Base-by-base conservation (phyloP, 345 rosid species). In the Citrus medica region DNA sequence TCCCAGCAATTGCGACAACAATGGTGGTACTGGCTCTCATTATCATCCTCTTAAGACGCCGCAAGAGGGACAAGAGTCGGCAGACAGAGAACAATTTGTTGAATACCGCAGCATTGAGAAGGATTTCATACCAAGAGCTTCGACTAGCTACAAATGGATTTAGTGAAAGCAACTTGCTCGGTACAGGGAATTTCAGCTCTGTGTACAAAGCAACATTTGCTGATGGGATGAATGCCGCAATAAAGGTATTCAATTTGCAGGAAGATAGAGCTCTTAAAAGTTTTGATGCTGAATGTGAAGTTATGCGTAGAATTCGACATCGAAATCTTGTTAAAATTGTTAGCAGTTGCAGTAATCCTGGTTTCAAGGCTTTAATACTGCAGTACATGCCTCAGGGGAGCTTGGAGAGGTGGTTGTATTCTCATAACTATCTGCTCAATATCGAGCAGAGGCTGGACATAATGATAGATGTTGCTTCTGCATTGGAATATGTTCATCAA, bases 401-500 rank as follows among this genome's bases (percentile, higher is more conserved):
- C 35, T 5, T 62, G 35, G 37, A 28, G 67, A 28, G 0, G 3
- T 62, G 67, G 67, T 62, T 62, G 35, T 28, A 62, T 62, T 62
- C 37, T 13, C 33, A 62, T 16, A 10, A 62, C 67, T 28, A 62
- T 35, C 30, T 62, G 16, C 35, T 62, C 8, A 62, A 62, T 28
- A 40, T 12, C 73, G 17, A 21, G 24, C 60, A 77, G 40, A 67
- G 73, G 59, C 59, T 76, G 0, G 16, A 67, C 5, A 76, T 76
- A 30, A 37, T 67, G 37, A 55, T 32, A 21, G 79, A 76, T 67
- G 79, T 67, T 53, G 72, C 73, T 22, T 67, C 27, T 21, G 79
- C 79, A 6, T 61, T 77, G 9, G 80, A 40, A 25, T 77, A 77
- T 14, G 61, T 78, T 9, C 80, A 78, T 33, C 64, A 38, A 21